Conservation (phyloP, 495 filamentous ascomycete genomes). For the Saxispiralis lemnorum region DNA sequence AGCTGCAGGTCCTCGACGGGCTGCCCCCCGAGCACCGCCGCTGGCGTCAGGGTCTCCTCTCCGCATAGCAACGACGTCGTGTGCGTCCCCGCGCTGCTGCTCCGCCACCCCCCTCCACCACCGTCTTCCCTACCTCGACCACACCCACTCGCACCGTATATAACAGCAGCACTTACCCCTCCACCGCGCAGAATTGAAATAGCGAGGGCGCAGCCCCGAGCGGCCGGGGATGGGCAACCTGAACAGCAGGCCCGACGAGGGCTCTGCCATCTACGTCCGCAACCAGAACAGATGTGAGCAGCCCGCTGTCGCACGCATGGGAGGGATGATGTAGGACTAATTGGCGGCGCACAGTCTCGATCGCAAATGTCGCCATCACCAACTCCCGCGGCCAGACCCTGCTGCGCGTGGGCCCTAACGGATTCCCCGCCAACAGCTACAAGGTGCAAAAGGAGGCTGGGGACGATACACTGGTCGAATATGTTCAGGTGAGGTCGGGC, state of each 20-base stretch:
- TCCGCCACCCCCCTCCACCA: background rate
- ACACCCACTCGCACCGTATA: background rate
- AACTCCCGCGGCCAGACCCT: conserved; percentile 58
- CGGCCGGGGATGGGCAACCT: conserved; percentile 64
- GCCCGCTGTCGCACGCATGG: background rate
- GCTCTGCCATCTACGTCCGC: conserved; percentile 62
- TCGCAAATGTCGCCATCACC: conserved; percentile 61
- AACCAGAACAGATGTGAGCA: conserved; percentile 73
- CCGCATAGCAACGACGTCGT: too few relatives aligned
- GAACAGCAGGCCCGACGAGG: conserved; percentile 77
- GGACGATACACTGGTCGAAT: conserved; percentile 67
- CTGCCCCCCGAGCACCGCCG: background rate
- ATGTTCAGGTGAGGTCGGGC: conserved; percentile 52
- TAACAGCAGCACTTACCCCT: background rate
- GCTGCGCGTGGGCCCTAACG: conserved; percentile 66
- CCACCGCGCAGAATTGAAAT: background rate
- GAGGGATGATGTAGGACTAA: background rate
- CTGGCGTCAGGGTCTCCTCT: too few relatives aligned
- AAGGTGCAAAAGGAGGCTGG: conserved; percentile 54
- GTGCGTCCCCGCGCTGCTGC: background rate
- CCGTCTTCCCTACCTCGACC: background rate
- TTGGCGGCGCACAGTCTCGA: conserved; percentile 50
- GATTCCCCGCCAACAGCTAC: conserved; percentile 70
- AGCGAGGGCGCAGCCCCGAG: background rate
- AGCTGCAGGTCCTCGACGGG: background rate